Conservation (phyloP, 2,329 filamentous ascomycete genomes). For the Clonostachys byssicola region DNA sequence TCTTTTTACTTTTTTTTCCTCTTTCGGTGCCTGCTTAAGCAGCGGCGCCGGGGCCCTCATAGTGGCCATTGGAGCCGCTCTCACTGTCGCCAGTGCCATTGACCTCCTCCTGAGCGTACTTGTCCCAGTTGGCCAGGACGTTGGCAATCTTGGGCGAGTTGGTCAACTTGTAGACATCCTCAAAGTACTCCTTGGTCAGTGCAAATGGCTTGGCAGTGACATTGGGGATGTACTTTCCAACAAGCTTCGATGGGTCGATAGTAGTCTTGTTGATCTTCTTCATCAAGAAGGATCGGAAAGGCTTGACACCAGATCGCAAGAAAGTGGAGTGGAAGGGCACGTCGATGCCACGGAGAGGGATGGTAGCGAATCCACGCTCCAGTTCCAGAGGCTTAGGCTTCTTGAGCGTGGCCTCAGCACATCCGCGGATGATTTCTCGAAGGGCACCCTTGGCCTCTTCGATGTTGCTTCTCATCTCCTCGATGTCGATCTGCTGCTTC, state of each 20-base stretch:
- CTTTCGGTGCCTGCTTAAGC: conserved; percentile 18
- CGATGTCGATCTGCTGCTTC: conserved; percentile 94
- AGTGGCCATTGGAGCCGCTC: conserved; percentile 30
- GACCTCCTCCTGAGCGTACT: conserved; percentile 53
- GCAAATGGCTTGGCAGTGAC: conserved; percentile 95
- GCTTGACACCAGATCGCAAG: conserved; percentile 95
- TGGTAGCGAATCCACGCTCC: conserved; percentile 93
- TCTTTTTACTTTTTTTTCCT: no score
- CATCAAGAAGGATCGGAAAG: conserved; percentile 94
- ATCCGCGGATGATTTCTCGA: conserved; percentile 85
- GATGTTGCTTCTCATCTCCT: conserved; percentile 82
- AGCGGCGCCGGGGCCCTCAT: conserved; percentile 35
- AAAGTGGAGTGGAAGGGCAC: conserved; percentile 99
- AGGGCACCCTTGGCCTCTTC: conserved; percentile 91
- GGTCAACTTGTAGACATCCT: conserved; percentile 94
- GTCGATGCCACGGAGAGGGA: conserved; percentile 94
- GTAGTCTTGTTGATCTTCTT: conserved; percentile 99
- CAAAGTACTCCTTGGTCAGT: conserved; percentile 97
- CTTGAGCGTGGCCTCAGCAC: conserved; percentile 78
- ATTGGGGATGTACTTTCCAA: conserved; percentile 99
- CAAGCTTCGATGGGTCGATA: conserved; percentile 92
- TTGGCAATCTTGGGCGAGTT: conserved; percentile 76
- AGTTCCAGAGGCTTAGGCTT: conserved; percentile 88
- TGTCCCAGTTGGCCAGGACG: conserved; percentile 83
- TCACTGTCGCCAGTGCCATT: conserved; percentile 27